Evolutionary conservation across 441 rosid genomes (phyloP).

Genomic region (Eruca vesicaria): DNA sequence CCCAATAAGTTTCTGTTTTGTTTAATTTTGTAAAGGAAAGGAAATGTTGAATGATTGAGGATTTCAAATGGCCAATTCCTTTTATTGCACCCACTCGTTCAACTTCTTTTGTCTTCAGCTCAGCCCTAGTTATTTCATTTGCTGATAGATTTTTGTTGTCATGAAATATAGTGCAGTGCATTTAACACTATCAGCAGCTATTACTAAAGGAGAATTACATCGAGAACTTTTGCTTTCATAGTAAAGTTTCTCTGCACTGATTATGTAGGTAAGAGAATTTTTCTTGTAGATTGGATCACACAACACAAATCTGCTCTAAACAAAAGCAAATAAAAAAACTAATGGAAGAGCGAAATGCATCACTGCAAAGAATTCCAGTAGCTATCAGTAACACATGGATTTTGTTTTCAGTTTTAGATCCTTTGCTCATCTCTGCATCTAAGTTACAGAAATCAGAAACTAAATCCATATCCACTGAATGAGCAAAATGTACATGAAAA

Average conservation of each 20-base stretch:
- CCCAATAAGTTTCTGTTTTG: neutral
- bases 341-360: too few relatives aligned
- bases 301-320: too few relatives aligned
- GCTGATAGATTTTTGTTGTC: neutral
- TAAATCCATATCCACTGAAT: too few relatives aligned
- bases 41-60: neutral
- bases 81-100: neutral
- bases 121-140: neutral
- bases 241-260: too few relatives aligned
- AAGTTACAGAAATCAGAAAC: neutral
- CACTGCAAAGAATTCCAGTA: slow-evolving; percentile 51
- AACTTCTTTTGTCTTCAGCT: neutral
- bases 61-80: neutral
- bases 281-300: too few relatives aligned
- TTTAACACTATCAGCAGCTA: too few relatives aligned
- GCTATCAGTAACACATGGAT: slow-evolving; percentile 61
- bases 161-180: too few relatives aligned
- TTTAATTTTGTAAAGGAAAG: neutral
- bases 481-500: too few relatives aligned
- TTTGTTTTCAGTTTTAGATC: slow-evolving; percentile 41
- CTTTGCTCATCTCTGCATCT: slow-evolving; percentile 44
- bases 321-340: too few relatives aligned
- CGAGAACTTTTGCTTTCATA: too few relatives aligned
- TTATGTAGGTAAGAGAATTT: too few relatives aligned
- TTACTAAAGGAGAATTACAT: too few relatives aligned